phyloP scores from a whole-genome alignment of 2,329 filamentous ascomycete species.

The Cercospora beticola region DNA sequence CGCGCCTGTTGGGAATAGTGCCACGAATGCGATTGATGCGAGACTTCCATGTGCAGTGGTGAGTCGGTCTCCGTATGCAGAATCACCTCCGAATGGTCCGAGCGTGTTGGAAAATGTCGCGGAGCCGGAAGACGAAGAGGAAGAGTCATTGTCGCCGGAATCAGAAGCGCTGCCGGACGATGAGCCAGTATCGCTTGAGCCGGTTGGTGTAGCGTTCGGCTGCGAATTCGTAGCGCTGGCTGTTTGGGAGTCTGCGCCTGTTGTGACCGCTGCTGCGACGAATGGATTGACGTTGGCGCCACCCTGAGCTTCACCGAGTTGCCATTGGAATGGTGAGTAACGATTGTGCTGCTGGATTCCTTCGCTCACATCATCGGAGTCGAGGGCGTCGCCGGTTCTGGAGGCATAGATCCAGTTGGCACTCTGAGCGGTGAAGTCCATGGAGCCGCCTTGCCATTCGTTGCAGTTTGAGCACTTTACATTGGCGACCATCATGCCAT shows the following conservation, averaged over 20 bases:
- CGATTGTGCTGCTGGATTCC: slow-evolving; percentile 49
- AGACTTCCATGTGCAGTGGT: slow-evolving; percentile 47
- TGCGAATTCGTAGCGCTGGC: slow-evolving; percentile 10
- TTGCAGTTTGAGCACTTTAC: slow-evolving; percentile 56
- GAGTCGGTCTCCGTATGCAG: slow-evolving; percentile 31
- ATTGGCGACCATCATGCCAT: slow-evolving; percentile 57
- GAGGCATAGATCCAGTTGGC: slow-evolving; percentile 55
- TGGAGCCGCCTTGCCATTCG: slow-evolving; percentile 53
- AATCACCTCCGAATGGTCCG: slow-evolving; percentile 22
- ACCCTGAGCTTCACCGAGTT: slow-evolving; percentile 52
- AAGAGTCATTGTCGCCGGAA: not conserved
- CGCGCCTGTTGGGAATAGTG: slow-evolving; percentile 47
- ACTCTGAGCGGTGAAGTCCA: slow-evolving; percentile 48
- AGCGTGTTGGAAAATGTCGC: slow-evolving; percentile 16
- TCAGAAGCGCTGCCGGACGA: slow-evolving; percentile 16
- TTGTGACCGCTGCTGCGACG: slow-evolving; percentile 16
- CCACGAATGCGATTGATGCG: slow-evolving; percentile 47
- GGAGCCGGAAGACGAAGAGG: slow-evolving; percentile 5
- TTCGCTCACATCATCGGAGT: slow-evolving; percentile 47
- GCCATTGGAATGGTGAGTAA: slow-evolving; percentile 45
- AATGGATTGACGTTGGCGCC: slow-evolving; percentile 50
- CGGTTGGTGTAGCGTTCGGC: not conserved
- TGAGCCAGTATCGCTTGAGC: slow-evolving; percentile 17
- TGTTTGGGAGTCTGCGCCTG: slow-evolving; percentile 5
- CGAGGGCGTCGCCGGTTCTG: slow-evolving; percentile 48